These are phyloP conservation scores for Ceratocystis harringtonii DNA, from an alignment of 2,329 filamentous ascomycete species.

Conservation along the genomic window DNA sequence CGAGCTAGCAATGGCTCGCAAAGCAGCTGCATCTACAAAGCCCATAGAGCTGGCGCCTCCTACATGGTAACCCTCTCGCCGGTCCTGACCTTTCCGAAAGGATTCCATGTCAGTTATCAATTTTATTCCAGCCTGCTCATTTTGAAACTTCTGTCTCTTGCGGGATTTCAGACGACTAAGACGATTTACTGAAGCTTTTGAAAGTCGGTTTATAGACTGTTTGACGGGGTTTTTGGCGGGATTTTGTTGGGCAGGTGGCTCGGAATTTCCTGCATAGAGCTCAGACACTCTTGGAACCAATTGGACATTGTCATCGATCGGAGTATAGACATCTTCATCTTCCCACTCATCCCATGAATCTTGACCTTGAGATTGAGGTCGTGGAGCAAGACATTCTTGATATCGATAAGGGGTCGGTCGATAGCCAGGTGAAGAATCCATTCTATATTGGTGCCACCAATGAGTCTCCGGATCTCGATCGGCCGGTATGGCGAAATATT, in stretches of 20 bases:
- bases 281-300: conserved; percentile 19
- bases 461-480: not conserved
- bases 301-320: conserved; percentile 26
- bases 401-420: conserved; percentile 2
- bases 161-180: conserved; percentile 40
- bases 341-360: conserved; percentile 40
- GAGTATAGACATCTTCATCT: conserved; percentile 26
- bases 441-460: not conserved
- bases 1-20: conserved; percentile 44
- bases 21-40: conserved; percentile 44
- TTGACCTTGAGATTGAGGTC: not conserved
- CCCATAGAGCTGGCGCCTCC: conserved; percentile 26
- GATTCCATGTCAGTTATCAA: conserved; percentile 54
- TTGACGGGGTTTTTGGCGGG: not conserved
- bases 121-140: conserved; percentile 48
- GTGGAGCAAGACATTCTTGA: not conserved
- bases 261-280: not conserved
- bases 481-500: not conserved
- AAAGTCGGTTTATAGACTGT: conserved; percentile 15
- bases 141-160: conserved; percentile 44
- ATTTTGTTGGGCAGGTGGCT: not conserved
- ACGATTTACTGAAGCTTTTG: conserved; percentile 28
- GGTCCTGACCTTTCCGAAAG: conserved; percentile 25
- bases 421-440: not conserved
- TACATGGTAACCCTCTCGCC: conserved; percentile 13